Percentiles rank a stretch among this genome's conserved stretches.
These are phyloP conservation scores for Diplodia scrobiculata DNA, from an alignment of 2,329 filamentous ascomycete species.

Conservation along the genomic window DNA sequence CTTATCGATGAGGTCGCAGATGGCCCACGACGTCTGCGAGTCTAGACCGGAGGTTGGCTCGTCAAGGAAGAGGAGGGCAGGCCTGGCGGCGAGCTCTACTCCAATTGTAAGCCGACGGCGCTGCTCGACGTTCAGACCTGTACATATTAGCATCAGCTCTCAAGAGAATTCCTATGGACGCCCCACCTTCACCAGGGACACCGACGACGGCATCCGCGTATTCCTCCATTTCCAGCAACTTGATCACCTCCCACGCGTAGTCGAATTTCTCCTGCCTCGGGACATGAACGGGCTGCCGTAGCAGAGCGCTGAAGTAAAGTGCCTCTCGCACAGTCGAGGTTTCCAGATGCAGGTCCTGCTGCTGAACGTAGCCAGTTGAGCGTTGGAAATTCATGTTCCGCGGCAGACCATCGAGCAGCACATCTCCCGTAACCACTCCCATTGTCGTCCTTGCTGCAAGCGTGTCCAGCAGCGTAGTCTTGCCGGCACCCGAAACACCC, in stretches of 20 bases:
- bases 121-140: constrained; percentile 60
- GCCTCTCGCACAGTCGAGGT: constrained; percentile 88
- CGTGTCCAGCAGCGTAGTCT: constrained; percentile 86
- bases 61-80: constrained; percentile 86
- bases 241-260: constrained; percentile 89
- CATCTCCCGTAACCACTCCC: constrained; percentile 84
- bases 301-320: constrained; percentile 78
- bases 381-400: constrained; percentile 84
- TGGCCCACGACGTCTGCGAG: constrained; percentile 90
- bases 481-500: constrained; percentile 91
- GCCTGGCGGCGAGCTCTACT: constrained; percentile 93
- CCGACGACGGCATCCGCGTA: constrained; percentile 90
- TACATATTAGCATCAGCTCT: neutral
- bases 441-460: constrained; percentile 83
- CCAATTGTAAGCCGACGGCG: constrained; percentile 83
- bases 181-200: constrained; percentile 75
- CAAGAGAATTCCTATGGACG: neutral
- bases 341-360: constrained; percentile 84
- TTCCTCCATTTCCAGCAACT: constrained; percentile 83
- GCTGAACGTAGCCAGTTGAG: constrained; percentile 89
- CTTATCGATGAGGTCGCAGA: constrained; percentile 84
- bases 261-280: constrained; percentile 74
- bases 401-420: constrained; percentile 75
- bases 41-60: constrained; percentile 95
- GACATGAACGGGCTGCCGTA: constrained; percentile 79